phyloP scores from a whole-genome alignment of 2,329 filamentous ascomycete species.

The Xylaria sp. region DNA sequence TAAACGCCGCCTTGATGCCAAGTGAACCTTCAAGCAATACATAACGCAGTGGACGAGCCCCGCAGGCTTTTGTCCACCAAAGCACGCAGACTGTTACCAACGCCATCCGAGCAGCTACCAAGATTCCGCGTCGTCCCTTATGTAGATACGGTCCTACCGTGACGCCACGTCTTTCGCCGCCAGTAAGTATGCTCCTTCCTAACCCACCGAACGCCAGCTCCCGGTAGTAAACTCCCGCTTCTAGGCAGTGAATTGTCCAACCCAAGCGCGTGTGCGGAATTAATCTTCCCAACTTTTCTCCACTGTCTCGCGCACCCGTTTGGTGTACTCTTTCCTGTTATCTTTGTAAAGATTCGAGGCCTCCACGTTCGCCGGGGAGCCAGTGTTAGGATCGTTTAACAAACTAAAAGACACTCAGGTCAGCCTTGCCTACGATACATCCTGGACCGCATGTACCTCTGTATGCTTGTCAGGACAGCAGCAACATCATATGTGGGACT shows the following conservation, averaged over 20 bases:
- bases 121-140: background rate
- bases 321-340: constrained; percentile 94
- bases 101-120: constrained; percentile 8
- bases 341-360: constrained; percentile 98
- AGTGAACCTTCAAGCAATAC: constrained; percentile 6
- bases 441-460: constrained; percentile 66
- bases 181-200: constrained; percentile 11
- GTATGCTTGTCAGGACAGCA: constrained; percentile 94
- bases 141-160: constrained; percentile 7
- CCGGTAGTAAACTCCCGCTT: constrained; percentile 16
- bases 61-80: constrained; percentile 6
- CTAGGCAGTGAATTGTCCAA: background rate
- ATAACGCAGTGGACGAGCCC: background rate
- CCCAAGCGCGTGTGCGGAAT: background rate
- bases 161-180: constrained; percentile 10
- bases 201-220: constrained; percentile 26
- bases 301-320: constrained; percentile 92
- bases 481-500: constrained; percentile 98
- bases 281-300: constrained; percentile 99
- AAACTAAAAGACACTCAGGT: constrained; percentile 60
- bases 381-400: constrained; percentile 98
- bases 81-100: constrained; percentile 8
- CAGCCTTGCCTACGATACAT: background rate
- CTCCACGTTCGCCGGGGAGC: constrained; percentile 95
- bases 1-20: constrained; percentile 26